Conservation (phyloP, 306 rosid species). For the Mimosa bimucronata region DNA sequence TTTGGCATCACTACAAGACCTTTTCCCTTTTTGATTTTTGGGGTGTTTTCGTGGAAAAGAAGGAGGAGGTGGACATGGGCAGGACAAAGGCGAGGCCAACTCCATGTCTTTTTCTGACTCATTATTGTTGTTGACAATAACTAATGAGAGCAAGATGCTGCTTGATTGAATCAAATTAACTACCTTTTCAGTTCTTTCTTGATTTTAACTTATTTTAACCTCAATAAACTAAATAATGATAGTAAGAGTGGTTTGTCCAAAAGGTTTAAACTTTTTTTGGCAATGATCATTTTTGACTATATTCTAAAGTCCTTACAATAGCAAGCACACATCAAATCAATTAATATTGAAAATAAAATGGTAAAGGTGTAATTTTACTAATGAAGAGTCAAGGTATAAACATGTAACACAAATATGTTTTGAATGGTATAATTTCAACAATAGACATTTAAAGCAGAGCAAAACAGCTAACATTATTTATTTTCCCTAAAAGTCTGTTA, state of each 20-base stretch:
- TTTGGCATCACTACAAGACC: not conserved
- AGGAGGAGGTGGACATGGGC: not conserved
- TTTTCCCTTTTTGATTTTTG: not conserved
- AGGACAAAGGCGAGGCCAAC: not conserved
- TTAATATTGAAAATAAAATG: not conserved
- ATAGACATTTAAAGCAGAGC: no score
- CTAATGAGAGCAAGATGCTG: slow-evolving; percentile 5
- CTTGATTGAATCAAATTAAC: slow-evolving; percentile 26
- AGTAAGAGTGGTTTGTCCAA: not conserved
- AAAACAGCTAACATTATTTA: no score
- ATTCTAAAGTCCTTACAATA: not conserved
- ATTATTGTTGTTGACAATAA: not conserved
- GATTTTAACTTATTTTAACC: not conserved
- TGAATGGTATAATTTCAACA: no score
- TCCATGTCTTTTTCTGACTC: not conserved
- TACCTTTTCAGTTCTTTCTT: not conserved
- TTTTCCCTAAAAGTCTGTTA: no score
- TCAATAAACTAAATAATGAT: not conserved
- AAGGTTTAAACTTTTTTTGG: not conserved
- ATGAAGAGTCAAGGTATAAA: no score
- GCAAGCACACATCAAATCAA: not conserved
- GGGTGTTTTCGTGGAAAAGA: not conserved
- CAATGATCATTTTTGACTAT: not conserved
- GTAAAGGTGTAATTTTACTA: no score
- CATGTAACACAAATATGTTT: no score